Evolutionary conservation across 495 filamentous ascomycete species (phyloP).

Genomic region (Sporormia fimetaria): DNA sequence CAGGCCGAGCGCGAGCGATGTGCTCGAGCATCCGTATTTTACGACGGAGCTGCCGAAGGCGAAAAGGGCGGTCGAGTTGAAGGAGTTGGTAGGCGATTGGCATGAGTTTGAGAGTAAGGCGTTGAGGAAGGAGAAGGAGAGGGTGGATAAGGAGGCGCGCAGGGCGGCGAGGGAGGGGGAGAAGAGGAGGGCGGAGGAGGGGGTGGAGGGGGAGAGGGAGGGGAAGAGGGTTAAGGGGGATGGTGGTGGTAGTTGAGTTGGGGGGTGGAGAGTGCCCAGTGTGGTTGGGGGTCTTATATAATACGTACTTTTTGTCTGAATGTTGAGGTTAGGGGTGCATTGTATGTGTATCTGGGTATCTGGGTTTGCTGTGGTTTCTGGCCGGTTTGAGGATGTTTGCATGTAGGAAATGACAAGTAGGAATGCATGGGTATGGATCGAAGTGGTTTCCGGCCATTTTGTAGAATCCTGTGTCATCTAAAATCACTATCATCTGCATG

Average conservation of each 20-base stretch:
- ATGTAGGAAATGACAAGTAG: no score
- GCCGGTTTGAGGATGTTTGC: no score
- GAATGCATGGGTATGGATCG: no score
- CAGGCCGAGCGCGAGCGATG: conserved; percentile 73
- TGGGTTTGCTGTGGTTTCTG: no score
- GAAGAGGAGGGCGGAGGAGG: conserved; percentile 25
- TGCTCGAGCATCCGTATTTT: conserved; percentile 86
- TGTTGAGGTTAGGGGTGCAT: no score
- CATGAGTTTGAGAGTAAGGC: conserved; percentile 99
- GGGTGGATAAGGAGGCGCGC: conserved; percentile 57
- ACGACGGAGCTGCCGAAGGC: conserved; percentile 66
- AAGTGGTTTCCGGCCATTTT: no score
- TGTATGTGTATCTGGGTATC: no score
- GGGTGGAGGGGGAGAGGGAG: conserved; percentile 15
- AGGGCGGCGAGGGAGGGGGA: conserved; percentile 21
- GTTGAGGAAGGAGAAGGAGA: conserved; percentile 79
- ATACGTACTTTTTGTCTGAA: no score
- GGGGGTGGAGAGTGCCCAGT: not conserved
- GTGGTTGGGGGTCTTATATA: not conserved
- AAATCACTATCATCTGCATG: no score
- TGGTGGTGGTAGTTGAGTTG: conserved; percentile 1
- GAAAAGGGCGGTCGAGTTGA: conserved; percentile 71
- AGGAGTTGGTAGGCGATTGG: conserved; percentile 87
- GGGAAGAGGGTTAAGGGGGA: conserved; percentile 20
- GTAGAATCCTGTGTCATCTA: no score